Percentiles rank a stretch among this genome's conserved stretches.
Evolutionary conservation across 2,329 filamentous ascomycete species (phyloP).

Genomic region (Ophiocordyceps sinensis): DNA sequence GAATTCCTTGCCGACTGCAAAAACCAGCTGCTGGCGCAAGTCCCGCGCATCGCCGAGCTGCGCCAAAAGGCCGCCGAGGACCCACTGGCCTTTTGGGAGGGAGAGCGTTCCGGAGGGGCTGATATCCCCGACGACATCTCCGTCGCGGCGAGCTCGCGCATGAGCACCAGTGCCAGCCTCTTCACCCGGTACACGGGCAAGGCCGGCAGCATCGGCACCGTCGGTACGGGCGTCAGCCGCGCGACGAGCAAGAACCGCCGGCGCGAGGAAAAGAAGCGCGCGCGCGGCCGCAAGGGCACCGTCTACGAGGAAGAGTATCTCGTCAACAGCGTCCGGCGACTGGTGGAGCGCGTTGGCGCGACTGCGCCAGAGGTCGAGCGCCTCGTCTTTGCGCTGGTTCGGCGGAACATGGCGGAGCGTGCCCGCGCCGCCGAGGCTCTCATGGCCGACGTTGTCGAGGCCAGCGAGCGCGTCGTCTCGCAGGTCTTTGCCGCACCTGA

Average conservation of each 20-base stretch:
- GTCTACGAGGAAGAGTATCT: conserved; percentile 98
- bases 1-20: conserved; percentile 92
- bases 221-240: conserved; percentile 58
- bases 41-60: conserved; percentile 73
- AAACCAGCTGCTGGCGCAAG: conserved; percentile 66
- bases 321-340: conserved; percentile 67
- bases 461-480: conserved; percentile 49
- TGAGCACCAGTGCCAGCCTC: conserved; percentile 71
- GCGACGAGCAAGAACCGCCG: conserved; percentile 78
- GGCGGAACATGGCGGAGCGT: conserved; percentile 76
- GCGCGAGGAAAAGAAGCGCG: conserved; percentile 88
- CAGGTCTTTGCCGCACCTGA: conserved; percentile 47
- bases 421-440: conserved; percentile 63
- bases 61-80: conserved; percentile 69
- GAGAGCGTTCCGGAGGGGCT: conserved; percentile 46
- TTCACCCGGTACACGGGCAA: conserved; percentile 87
- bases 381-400: conserved; percentile 62
- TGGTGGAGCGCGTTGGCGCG: conserved; percentile 69
- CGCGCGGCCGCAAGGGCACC: conserved; percentile 86
- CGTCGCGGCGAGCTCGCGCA: conserved; percentile 65
- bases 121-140: conserved; percentile 89
- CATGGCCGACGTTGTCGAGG: conserved; percentile 58
- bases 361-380: conserved; percentile 57
- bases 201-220: conserved; percentile 45
- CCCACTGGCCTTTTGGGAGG: conserved; percentile 79